phyloP scores from a whole-genome alignment of 441 rosid species.

The Jatropha multifida region DNA sequence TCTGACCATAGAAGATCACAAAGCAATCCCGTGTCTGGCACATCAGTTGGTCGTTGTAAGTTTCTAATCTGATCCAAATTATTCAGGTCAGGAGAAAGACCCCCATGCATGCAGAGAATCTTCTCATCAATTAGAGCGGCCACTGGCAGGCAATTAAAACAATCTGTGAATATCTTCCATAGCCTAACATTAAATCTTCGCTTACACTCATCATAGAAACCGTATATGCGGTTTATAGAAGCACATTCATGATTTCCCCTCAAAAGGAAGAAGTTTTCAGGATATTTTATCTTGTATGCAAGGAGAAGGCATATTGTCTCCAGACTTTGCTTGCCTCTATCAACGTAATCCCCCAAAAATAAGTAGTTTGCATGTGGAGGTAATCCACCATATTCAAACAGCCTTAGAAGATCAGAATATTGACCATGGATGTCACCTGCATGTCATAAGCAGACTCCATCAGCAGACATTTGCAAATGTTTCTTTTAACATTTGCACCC shows the following conservation, averaged over 20 bases:
- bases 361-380: constrained; percentile 80
- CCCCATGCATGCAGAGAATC: constrained; percentile 82
- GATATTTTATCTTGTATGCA: constrained; percentile 66
- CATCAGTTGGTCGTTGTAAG: constrained; percentile 60
- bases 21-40: constrained; percentile 71
- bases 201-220: constrained; percentile 73
- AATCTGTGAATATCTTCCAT: constrained; percentile 63
- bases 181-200: constrained; percentile 68
- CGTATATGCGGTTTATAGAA: constrained; percentile 76
- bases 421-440: constrained; percentile 93
- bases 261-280: constrained; percentile 68
- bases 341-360: constrained; percentile 85
- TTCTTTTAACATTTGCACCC: background rate
- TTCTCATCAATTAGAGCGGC: constrained; percentile 73
- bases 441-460: constrained; percentile 26
- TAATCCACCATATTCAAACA: constrained; percentile 83
- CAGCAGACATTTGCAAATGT: background rate
- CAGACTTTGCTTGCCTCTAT: constrained; percentile 78
- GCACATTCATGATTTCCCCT: constrained; percentile 84
- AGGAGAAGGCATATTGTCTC: constrained; percentile 76
- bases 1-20: constrained; percentile 87
- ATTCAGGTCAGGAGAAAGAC: constrained; percentile 67
- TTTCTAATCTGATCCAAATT: constrained; percentile 55
- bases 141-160: constrained; percentile 77
- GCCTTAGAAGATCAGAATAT: constrained; percentile 85